Base-by-base conservation (phyloP, 2,329 filamentous ascomycete species). In the Colletotrichum aenigma region DNA sequence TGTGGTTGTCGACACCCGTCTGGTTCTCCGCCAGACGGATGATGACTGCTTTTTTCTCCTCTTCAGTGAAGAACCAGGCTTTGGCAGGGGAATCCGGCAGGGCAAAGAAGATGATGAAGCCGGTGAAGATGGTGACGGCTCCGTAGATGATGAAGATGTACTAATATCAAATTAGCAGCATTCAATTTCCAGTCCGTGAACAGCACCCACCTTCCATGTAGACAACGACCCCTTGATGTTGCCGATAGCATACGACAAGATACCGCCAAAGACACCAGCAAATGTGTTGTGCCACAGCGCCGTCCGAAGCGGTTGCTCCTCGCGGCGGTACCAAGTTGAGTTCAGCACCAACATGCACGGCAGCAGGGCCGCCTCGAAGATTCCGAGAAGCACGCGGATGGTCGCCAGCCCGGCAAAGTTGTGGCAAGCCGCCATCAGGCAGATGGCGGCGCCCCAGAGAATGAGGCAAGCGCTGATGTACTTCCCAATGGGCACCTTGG, bases 11-110 rank as follows among this genome's bases (percentile, higher is more conserved):
- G 24, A 94, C 92, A 0, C 94, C 94, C 74, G 94, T 94, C 81
- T 95, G 91, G 79, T 96, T 96, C 34, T 91, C 88, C 0, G 94
- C 88, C 7, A 96, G 91, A 1, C 95, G 89, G 78, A 95, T 94
- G 32, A 96, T 86, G 0, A 93, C 93, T 32, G 95, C 87, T 0
- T 91, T 81, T 16, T 91, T 91, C 78, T 96, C 94, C 60, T 91
- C 87, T 66, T 93, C 89, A 7, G 86, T 93, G 36, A 97, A 70
- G 3, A 89, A 89, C 0, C 89, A 89, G 0, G 87, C 81, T 30
- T 93, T 88, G 77, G 52, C 71, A 4, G 92, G 91, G 79, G 90
- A 89, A 80, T 93, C 91, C 7, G 55, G 75, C 28, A 94, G 86
- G 60, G 86, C 87, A 85, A 87, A 91, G 83, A 91, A 93, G 2